Conservation (phyloP, 345 rosid genomes). For the Anastatica hierochuntica region DNA sequence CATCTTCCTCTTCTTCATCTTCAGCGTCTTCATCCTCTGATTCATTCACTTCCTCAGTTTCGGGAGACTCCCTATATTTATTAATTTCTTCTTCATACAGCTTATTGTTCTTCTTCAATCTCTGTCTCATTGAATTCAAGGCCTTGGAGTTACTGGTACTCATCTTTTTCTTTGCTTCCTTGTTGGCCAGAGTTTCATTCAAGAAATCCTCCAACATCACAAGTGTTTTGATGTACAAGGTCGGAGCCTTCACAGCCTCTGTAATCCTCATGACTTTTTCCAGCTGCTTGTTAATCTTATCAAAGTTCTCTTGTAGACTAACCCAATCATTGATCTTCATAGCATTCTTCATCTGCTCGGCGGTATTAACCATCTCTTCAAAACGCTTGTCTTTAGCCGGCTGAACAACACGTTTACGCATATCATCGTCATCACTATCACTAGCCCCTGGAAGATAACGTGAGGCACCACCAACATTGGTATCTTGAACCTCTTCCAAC, state of each 20-base stretch:
- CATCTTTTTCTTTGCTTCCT: constrained; percentile 97
- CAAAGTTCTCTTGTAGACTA: constrained; percentile 73
- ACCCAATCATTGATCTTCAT: constrained; percentile 98
- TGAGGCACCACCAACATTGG: constrained; percentile 26
- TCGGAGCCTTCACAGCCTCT: constrained; percentile 64
- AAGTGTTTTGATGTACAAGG: constrained; percentile 62
- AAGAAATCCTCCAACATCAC: constrained; percentile 89
- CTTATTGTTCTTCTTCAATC: constrained; percentile 80
- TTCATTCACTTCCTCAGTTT: constrained; percentile 52
- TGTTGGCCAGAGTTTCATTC: constrained; percentile 69
- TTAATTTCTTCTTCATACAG: constrained; percentile 67
- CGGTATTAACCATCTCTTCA: constrained; percentile 67
- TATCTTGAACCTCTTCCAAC: constrained; percentile 23
- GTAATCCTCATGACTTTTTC: constrained; percentile 85
- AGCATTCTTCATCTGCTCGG: constrained; percentile 85
- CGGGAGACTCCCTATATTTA: constrained; percentile 64
- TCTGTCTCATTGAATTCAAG: constrained; percentile 91
- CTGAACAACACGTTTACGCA: constrained; percentile 61
- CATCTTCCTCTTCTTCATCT: constrained; percentile 42
- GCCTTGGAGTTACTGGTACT: constrained; percentile 94
- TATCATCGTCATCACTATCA: constrained; percentile 65
- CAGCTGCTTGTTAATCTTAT: constrained; percentile 86
- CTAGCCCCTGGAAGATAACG: constrained; percentile 51
- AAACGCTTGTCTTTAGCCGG: constrained; percentile 85
- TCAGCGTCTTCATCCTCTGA: constrained; percentile 45